Conservation (phyloP, 1,284 basidiomycete genomes). For the Irpex lacteus region DNA sequence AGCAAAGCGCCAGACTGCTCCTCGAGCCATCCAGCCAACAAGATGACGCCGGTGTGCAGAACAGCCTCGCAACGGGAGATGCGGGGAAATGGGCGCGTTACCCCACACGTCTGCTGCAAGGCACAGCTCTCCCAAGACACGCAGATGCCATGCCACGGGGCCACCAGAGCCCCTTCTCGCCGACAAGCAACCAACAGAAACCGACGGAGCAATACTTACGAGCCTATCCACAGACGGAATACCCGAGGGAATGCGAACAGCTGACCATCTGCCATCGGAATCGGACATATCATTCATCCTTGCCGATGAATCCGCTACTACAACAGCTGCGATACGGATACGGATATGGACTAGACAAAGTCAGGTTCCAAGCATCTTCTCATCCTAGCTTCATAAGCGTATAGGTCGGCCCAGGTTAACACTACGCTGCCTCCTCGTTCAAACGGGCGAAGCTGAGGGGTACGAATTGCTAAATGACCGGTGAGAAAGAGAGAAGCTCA, state of each 20-base stretch:
- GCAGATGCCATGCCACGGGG: background rate
- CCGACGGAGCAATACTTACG: background rate
- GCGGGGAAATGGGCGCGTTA: conserved; percentile 15
- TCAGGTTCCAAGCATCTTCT: background rate
- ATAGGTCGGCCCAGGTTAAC: background rate
- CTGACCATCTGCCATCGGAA: background rate
- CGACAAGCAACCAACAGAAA: background rate
- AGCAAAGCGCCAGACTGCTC: conserved; percentile 1
- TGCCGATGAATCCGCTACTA: background rate
- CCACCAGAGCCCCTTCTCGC: background rate
- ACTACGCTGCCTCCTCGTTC: conserved; percentile 34
- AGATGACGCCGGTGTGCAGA: background rate
- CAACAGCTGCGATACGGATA: background rate
- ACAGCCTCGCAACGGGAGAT: conserved; percentile 10
- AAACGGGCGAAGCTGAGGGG: conserved; percentile 60
- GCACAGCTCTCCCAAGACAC: conserved; percentile 1
- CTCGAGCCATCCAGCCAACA: conserved; percentile 8
- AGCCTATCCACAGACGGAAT: background rate
- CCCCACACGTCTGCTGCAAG: conserved; percentile 13
- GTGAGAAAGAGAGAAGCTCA: conserved; percentile 17
- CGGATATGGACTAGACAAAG: background rate
- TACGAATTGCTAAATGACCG: conserved; percentile 49
- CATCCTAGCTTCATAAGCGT: background rate
- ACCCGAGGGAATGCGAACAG: background rate
- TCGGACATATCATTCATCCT: background rate